A percentile compares a stretch with the other conserved stretches of the same genome.
Conservation (phyloP, 495 filamentous ascomycete species). For the Neurospora terricola region DNA sequence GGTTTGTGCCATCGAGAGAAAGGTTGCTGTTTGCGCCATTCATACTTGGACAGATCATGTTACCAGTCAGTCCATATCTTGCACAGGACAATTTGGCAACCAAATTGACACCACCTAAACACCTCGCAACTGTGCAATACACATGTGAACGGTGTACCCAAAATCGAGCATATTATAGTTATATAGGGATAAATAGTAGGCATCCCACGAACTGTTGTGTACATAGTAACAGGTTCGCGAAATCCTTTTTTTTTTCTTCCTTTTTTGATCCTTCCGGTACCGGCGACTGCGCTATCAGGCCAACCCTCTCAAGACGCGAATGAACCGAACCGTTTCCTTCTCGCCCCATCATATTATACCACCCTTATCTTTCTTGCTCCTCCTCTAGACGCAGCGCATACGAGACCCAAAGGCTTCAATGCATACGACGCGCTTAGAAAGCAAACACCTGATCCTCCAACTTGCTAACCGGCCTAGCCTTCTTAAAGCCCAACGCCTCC, state of each 20-base stretch:
- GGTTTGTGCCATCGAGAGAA: neutral
- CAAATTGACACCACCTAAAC: neutral
- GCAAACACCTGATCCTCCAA: constrained; percentile 96
- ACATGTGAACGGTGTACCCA: neutral
- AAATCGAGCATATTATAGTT: neutral
- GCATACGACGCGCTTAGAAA: constrained; percentile 60
- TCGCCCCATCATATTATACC: neutral
- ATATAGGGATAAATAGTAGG: neutral
- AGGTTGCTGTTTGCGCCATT: neutral
- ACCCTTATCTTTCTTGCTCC: no score
- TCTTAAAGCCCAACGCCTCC: constrained; percentile 78
- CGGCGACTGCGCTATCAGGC: neutral
- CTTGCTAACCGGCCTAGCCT: constrained; percentile 91
- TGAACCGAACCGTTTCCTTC: neutral
- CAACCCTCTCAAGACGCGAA: neutral
- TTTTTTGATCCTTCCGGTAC: neutral
- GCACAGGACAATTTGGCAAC: neutral
- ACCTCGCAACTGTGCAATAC: neutral
- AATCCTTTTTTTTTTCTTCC: neutral
- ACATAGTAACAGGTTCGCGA: neutral
- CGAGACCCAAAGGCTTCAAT: neutral
- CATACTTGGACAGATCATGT: no score
- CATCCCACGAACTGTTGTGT: neutral
- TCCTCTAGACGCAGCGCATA: neutral
- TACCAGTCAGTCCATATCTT: no score